These are phyloP conservation scores for Candida anglica DNA, from an alignment of 805 yeast species.

Conservation along the genomic window DNA sequence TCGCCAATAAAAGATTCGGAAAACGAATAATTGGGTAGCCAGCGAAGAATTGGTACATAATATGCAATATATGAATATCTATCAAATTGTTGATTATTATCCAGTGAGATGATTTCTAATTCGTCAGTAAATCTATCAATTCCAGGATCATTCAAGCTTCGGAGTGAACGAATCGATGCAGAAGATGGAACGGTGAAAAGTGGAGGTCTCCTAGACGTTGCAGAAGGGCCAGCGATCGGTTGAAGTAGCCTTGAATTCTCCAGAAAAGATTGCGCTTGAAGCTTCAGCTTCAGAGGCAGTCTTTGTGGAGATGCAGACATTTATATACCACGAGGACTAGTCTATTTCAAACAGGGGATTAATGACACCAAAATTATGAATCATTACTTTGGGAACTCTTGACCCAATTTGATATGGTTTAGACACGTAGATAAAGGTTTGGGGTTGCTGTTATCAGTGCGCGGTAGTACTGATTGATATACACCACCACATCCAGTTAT, in stretches of 20 bases:
- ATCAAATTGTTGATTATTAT: conserved; percentile 12
- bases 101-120: too few relatives aligned
- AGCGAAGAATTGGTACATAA: conserved; percentile 26
- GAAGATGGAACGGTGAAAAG: conserved; percentile 23
- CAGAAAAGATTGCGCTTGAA: too few relatives aligned
- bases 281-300: too few relatives aligned
- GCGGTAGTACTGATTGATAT: too few relatives aligned
- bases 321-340: background rate
- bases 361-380: too few relatives aligned
- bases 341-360: background rate
- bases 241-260: background rate
- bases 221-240: background rate
- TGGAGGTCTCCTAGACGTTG: conserved; percentile 16
- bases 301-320: background rate
- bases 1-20: conserved; percentile 19
- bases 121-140: conserved; percentile 9
- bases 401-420: too few relatives aligned
- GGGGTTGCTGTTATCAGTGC: too few relatives aligned
- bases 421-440: too few relatives aligned
- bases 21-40: conserved; percentile 25
- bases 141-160: conserved; percentile 13
- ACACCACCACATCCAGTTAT: too few relatives aligned
- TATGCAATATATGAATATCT: conserved; percentile 24
- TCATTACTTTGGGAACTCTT: too few relatives aligned
- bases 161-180: conserved; percentile 17